Evolutionary conservation across 2,329 filamentous ascomycete genomes (phyloP).

Genomic region (Colletotrichum sp.): DNA sequence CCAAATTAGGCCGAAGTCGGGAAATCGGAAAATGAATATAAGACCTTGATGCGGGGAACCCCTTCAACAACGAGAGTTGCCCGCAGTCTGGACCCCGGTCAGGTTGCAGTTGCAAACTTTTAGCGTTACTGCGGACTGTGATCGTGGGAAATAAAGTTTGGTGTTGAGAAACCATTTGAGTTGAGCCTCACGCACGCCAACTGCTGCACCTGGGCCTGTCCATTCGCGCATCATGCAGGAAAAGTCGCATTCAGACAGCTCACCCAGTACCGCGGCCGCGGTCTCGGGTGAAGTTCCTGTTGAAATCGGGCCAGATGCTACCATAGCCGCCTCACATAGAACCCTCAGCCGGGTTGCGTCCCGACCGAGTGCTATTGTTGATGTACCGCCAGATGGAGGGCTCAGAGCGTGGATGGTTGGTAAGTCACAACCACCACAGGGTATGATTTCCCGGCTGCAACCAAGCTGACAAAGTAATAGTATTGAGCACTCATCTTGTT

Average conservation of each 20-base stretch:
- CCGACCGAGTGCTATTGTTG: slow-evolving; percentile 43
- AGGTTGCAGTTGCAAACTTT: background rate
- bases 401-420: slow-evolving; percentile 50
- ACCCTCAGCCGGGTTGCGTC: slow-evolving; percentile 43
- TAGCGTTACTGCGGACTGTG: background rate
- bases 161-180: background rate
- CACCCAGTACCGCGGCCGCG: background rate
- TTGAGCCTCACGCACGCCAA: background rate
- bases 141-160: background rate
- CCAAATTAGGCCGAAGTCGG: background rate
- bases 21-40: background rate
- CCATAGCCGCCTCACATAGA: background rate
- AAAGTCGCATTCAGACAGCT: background rate
- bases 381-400: slow-evolving; percentile 57
- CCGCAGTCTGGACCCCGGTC: background rate
- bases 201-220: background rate
- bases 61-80: background rate
- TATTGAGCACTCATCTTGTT: slow-evolving; percentile 46
- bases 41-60: background rate
- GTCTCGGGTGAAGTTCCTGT: background rate
- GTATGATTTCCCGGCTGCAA: background rate
- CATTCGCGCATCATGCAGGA: background rate
- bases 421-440: slow-evolving; percentile 26
- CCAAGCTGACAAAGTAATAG: slow-evolving; percentile 23
- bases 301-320: background rate